phyloP scores from a whole-genome alignment of 371 early-diverging fungal species.

The Apophysomyces sp. region DNA sequence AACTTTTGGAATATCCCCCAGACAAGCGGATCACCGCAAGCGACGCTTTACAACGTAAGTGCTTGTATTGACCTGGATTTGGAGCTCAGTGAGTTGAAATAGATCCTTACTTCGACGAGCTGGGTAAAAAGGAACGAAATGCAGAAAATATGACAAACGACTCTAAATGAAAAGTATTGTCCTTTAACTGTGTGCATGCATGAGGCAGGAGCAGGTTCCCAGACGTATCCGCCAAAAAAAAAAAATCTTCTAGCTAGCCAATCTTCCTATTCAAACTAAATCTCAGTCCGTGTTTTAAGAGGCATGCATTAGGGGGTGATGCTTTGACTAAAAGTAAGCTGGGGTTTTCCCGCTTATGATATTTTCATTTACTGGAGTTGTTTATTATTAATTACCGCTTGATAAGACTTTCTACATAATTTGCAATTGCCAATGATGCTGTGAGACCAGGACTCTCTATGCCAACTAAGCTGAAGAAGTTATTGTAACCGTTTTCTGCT shows the following conservation, averaged over 20 bases:
- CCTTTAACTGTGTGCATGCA: background rate
- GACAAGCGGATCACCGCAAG: constrained; percentile 75
- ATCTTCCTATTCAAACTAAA: too few species aligned
- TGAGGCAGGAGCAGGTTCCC: background rate
- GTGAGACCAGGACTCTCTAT: constrained; percentile 93
- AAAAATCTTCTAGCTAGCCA: too few species aligned
- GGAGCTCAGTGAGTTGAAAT: background rate
- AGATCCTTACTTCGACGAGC: constrained; percentile 56
- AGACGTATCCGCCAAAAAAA: too few species aligned
- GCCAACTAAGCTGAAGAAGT: constrained; percentile 77
- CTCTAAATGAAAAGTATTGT: constrained; percentile 4
- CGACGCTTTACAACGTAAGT: constrained; percentile 69
- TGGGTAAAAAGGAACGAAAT: constrained; percentile 38
- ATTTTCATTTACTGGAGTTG: too few species aligned
- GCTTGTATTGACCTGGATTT: background rate
- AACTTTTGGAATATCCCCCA: constrained; percentile 72
- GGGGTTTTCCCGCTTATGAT: too few species aligned
- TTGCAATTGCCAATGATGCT: constrained; percentile 81
- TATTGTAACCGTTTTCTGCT: constrained; percentile 35
- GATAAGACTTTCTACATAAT: constrained; percentile 56
- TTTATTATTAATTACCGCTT: too few species aligned
- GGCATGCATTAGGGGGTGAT: too few species aligned
- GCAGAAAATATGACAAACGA: constrained; percentile 5
- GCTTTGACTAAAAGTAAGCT: too few species aligned
- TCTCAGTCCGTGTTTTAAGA: too few species aligned